These are phyloP conservation scores for Fusarium sarcochroum DNA, from an alignment of 2,329 filamentous ascomycete genomes.

Conservation along the genomic window DNA sequence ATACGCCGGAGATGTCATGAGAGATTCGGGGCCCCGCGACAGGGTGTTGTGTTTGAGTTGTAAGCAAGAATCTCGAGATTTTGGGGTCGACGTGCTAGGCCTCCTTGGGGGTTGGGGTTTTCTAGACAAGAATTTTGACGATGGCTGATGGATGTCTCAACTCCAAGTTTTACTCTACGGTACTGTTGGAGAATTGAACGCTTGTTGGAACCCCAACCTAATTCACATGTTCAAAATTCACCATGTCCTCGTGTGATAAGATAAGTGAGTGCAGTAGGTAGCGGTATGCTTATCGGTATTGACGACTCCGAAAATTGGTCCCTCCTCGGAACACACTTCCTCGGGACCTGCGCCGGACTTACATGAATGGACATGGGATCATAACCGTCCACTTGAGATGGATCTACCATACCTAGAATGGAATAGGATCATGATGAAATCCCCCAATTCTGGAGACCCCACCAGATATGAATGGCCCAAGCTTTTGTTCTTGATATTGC, in stretches of 20 bases:
- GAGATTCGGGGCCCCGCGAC: background rate
- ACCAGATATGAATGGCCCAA: slow-evolving; percentile 7
- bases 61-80: slow-evolving; percentile 15
- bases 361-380: background rate
- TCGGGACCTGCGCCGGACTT: slow-evolving; percentile 34
- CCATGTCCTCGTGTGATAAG: background rate
- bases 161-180: slow-evolving; percentile 2
- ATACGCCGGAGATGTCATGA: slow-evolving; percentile 7
- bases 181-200: slow-evolving; percentile 1
- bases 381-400: background rate
- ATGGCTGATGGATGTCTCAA: slow-evolving; percentile 18
- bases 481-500: background rate
- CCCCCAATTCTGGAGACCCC: slow-evolving; percentile 7
- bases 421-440: slow-evolving; percentile 4
- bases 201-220: slow-evolving; percentile 45
- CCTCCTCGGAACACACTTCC: slow-evolving; percentile 39
- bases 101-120: slow-evolving; percentile 46
- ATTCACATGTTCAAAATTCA: slow-evolving; percentile 25
- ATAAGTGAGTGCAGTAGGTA: background rate
- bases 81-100: slow-evolving; percentile 35
- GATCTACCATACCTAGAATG: slow-evolving; percentile 3
- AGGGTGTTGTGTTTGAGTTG: background rate
- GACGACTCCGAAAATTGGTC: slow-evolving; percentile 22
- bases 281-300: slow-evolving; percentile 28
- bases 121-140: background rate